Evolutionary conservation across 192 early-diverging fungal genomes (phyloP), one percentile per base, ranked within the genome.

Genomic region (Bifiguratus adelaidae): DNA sequence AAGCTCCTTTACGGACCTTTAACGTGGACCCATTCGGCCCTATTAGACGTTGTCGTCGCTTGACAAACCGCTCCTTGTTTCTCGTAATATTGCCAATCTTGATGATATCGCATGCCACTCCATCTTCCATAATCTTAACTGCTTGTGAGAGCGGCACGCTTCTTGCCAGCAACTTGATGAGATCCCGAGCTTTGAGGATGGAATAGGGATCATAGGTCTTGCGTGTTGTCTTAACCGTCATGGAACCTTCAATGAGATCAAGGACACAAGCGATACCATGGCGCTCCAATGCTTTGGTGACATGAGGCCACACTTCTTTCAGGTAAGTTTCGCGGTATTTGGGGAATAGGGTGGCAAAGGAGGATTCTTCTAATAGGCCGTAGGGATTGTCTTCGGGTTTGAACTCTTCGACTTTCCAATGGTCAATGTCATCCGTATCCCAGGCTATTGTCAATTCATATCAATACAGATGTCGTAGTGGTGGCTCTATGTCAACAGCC

Each of bases 51-150:
- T 99, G 92, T 44, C 95, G 73, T 26, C 95, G 79, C 60, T 97
- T 99, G 7, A 97, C 88, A 64, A 97, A 99, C 9, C 91, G 78
- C 56, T 99, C 95, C 78, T 97, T 99, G 65, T 93, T 99, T 18
- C 81, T 67, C 30, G 95, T 70, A 64, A 97, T 67, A 59, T 88
- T 95, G 28, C 94, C 94, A 60, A 99, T 93, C 71, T 97, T 97
- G 58, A 99, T 86, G 48, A 99, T 91, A 50, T 99, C 95, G 53
- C 85, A 92, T 18, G 88, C 75, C 33, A 86, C 66, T 11, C 80
- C 83, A 63, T 99, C 95, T n/a, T 99, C 82, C 54, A 99, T 61
- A 41, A 99, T 74, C 59, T 86, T 89, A 28, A 90, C 55, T 1
- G 94, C 89, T 63, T 98, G 92, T 49, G 82, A 80, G 50, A 88